These are phyloP conservation scores for Cercospora berteroae DNA, from an alignment of 2,329 filamentous ascomycete species.

Conservation along the genomic window DNA sequence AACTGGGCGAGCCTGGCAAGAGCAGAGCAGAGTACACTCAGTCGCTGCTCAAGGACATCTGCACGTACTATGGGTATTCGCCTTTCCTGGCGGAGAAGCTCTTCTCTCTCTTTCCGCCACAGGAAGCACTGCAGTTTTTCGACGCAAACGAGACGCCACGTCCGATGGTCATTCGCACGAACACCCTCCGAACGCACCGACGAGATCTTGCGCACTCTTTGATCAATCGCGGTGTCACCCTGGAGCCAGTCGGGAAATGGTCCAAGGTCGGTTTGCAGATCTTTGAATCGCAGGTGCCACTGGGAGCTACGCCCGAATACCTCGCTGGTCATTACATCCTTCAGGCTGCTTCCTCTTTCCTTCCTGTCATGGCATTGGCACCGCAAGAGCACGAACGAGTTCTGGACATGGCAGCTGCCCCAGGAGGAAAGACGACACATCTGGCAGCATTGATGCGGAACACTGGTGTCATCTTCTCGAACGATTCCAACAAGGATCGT, in stretches of 20 bases:
- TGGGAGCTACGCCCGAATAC: slow-evolving; percentile 96
- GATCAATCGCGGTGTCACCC: slow-evolving; percentile 92
- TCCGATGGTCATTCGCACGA: slow-evolving; percentile 93
- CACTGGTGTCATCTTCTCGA: slow-evolving; percentile 91
- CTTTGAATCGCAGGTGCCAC: slow-evolving; percentile 82
- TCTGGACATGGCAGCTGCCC: slow-evolving; percentile 92
- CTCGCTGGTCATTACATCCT: slow-evolving; percentile 96
- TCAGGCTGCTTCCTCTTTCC: slow-evolving; percentile 92
- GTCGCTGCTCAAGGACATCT: slow-evolving; percentile 86
- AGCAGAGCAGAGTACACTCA: slow-evolving; percentile 85
- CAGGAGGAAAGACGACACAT: slow-evolving; percentile 94
- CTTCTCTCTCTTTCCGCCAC: slow-evolving; percentile 84
- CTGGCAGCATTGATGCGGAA: slow-evolving; percentile 98
- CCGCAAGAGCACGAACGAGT: slow-evolving; percentile 90
- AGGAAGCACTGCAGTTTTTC: slow-evolving; percentile 96
- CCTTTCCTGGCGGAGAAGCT: slow-evolving; percentile 94
- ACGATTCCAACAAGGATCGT: slow-evolving; percentile 91
- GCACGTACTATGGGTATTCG: slow-evolving; percentile 95
- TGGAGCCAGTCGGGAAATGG: slow-evolving; percentile 98
- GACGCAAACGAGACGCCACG: slow-evolving; percentile 95
- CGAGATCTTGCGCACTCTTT: slow-evolving; percentile 85
- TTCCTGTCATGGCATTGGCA: slow-evolving; percentile 94
- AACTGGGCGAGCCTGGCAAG: slow-evolving; percentile 73
- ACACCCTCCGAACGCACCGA: slow-evolving; percentile 77
- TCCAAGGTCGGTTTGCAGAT: slow-evolving; percentile 96